Percentiles rank a stretch among this genome's conserved stretches.
Conservation (phyloP, 2,329 filamentous ascomycete species). For the Clonostachys byssicola region DNA sequence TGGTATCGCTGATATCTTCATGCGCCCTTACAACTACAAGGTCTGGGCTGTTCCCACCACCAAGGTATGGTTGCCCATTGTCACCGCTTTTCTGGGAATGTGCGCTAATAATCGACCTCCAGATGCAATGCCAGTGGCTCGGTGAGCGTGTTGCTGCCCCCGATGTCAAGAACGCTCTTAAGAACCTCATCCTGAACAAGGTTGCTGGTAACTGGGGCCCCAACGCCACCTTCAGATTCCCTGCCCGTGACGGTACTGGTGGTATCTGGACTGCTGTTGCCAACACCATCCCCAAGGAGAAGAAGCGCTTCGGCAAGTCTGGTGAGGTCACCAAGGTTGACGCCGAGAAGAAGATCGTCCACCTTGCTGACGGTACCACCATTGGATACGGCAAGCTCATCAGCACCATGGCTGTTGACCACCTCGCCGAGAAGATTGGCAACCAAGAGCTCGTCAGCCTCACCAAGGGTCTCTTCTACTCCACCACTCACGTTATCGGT, state of each 20-base stretch:
- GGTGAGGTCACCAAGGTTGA: constrained; percentile 84
- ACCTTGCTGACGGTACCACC: constrained; percentile 78
- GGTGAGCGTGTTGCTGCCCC: constrained; percentile 97
- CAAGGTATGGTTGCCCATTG: constrained; percentile 58
- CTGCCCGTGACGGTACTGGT: constrained; percentile 89
- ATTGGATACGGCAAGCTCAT: constrained; percentile 90
- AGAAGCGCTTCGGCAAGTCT: constrained; percentile 83
- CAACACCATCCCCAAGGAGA: constrained; percentile 86
- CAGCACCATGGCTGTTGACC: constrained; percentile 94
- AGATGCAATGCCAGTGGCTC: constrained; percentile 99
- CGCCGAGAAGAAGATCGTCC: constrained; percentile 78
- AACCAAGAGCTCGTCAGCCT: constrained; percentile 79
- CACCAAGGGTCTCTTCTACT: constrained; percentile 93
- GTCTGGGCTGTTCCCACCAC: constrained; percentile 98
- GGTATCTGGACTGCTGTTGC: constrained; percentile 99
- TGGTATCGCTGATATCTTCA: constrained; percentile 92
- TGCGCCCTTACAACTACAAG: constrained; percentile 99
- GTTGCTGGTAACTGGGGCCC: constrained; percentile 96
- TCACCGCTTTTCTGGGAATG: not conserved
- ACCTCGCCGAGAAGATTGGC: constrained; percentile 80
- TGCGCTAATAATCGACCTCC: constrained; percentile 5
- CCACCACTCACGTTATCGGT: constrained; percentile 94
- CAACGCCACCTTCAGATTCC: constrained; percentile 98
- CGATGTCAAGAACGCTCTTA: constrained; percentile 88
- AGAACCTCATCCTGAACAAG: constrained; percentile 95